phyloP scores from a whole-genome alignment of 2,329 filamentous ascomycete species.

The Cladosporium sp. region DNA sequence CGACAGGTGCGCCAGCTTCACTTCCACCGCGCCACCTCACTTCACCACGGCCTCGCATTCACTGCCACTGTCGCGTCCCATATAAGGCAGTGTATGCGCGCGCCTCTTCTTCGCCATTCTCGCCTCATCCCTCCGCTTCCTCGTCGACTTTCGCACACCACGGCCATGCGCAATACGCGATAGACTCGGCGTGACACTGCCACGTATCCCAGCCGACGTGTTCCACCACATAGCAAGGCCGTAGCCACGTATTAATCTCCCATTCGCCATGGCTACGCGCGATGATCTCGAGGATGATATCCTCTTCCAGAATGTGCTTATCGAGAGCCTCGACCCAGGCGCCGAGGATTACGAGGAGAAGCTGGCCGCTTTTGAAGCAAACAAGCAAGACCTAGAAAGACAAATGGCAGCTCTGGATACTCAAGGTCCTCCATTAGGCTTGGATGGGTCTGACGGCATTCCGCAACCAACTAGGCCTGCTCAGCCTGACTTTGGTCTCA shows the following conservation, averaged over 20 bases:
- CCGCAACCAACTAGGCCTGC: slow-evolving; percentile 1
- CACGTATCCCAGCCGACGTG: neutral
- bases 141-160: neutral
- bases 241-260: neutral
- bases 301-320: slow-evolving; percentile 27
- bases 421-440: neutral
- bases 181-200: neutral
- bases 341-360: slow-evolving; percentile 27
- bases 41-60: neutral
- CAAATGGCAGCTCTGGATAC: slow-evolving; percentile 15
- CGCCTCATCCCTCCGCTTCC: neutral
- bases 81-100: neutral
- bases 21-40: neutral
- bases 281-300: slow-evolving; percentile 29
- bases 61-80: neutral
- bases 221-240: neutral
- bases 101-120: neutral
- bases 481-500: neutral
- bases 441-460: slow-evolving; percentile 8
- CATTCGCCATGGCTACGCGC: neutral
- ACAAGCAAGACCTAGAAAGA: slow-evolving; percentile 20
- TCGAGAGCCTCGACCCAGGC: slow-evolving; percentile 28
- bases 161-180: neutral
- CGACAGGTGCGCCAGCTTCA: neutral
- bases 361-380: slow-evolving; percentile 20